Percentiles rank a stretch among this genome's conserved stretches.
Conservation (phyloP, 1,284 basidiomycete species). For the Trichosporon asahii region DNA sequence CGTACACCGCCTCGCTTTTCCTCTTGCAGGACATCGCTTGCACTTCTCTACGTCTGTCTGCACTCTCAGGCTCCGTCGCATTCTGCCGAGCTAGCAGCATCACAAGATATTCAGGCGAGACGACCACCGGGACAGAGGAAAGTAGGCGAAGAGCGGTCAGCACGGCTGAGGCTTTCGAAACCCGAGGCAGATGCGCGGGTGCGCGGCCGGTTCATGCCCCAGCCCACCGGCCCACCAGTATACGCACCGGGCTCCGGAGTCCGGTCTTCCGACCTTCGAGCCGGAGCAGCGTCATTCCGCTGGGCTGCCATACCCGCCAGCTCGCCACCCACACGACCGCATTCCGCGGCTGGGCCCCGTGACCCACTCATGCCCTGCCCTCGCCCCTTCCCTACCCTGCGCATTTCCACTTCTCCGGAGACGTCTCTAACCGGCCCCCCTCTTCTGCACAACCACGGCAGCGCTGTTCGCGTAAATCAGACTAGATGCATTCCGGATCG, state of each 20-base stretch:
- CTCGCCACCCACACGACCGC: neutral
- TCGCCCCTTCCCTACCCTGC: neutral
- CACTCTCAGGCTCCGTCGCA: neutral
- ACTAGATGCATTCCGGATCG: neutral
- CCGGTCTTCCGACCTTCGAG: neutral
- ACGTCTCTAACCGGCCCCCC: neutral
- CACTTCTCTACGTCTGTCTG: neutral
- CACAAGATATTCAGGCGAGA: neutral
- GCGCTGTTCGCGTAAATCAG: neutral
- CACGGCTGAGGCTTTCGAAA: neutral
- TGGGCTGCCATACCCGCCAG: neutral
- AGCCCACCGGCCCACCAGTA: neutral
- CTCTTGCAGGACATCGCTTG: neutral
- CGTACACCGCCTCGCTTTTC: neutral
- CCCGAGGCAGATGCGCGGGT: no score
- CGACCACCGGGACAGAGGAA: neutral
- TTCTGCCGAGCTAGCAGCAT: neutral
- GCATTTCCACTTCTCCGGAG: neutral
- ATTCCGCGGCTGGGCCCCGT: neutral
- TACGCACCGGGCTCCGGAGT: no score
- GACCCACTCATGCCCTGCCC: neutral
- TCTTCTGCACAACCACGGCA: neutral
- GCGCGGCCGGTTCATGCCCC: neutral
- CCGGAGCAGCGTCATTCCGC: neutral
- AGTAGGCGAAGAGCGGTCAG: neutral